Percentiles rank a stretch among this genome's conserved stretches.
Evolutionary conservation across 192 early-diverging fungal species (phyloP).

Genomic region (Nowakowskiella sp.): DNA sequence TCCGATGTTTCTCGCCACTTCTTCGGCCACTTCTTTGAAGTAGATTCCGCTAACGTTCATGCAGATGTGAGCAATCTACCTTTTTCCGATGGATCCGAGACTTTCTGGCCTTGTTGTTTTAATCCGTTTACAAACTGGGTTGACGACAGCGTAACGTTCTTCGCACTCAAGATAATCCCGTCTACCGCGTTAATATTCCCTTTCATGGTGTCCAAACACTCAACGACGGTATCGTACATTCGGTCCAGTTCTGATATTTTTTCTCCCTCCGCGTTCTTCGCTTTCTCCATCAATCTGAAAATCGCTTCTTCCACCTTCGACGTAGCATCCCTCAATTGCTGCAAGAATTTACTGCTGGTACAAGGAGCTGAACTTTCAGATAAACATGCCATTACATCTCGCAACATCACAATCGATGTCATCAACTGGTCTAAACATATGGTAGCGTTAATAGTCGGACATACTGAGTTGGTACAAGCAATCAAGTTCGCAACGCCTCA

Average conservation of each 20-base stretch:
- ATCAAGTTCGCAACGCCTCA: conserved; percentile 27
- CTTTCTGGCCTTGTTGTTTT: conserved; percentile 25
- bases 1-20: conserved; percentile 19
- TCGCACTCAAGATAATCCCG: conserved; percentile 33
- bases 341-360: conserved; percentile 14
- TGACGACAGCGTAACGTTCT: conserved; percentile 34
- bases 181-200: conserved; percentile 30
- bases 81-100: conserved; percentile 21
- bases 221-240: conserved; percentile 35
- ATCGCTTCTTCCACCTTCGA: conserved; percentile 35
- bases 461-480: conserved; percentile 29
- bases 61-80: conserved; percentile 30
- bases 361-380: conserved; percentile 6
- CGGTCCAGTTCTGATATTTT: conserved; percentile 19
- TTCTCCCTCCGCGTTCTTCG: conserved; percentile 21
- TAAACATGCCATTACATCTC: conserved; percentile 22
- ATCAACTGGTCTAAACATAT: conserved; percentile 44
- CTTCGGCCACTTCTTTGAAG: conserved; percentile 34
- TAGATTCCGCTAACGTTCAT: conserved; percentile 29
- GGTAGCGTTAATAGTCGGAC: conserved; percentile 26
- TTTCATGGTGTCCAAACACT: conserved; percentile 26
- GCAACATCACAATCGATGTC: conserved; percentile 32
- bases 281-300: conserved; percentile 36
- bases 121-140: conserved; percentile 44
- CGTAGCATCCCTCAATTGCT: conserved; percentile 28